phyloP scores from a whole-genome alignment of 2,329 filamentous ascomycete species.

The Aspergillus sp. region DNA sequence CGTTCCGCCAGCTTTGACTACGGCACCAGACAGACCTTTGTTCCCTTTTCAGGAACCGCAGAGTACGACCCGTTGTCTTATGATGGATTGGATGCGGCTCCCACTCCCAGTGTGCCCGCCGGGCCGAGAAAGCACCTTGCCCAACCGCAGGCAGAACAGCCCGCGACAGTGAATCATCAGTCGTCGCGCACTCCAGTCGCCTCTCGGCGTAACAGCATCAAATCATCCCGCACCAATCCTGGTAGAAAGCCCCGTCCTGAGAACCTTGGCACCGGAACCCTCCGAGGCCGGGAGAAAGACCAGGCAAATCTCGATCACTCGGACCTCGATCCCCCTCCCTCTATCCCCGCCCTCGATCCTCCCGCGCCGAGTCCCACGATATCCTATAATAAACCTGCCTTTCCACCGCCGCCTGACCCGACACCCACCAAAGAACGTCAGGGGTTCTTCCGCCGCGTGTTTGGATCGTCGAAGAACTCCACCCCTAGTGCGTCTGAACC shows the following conservation, averaged over 20 bases:
- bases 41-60: constrained; percentile 20
- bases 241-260: constrained; percentile 38
- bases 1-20: constrained; percentile 48
- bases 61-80: constrained; percentile 27
- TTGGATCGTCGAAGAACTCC: constrained; percentile 68
- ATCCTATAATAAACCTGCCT: constrained; percentile 49
- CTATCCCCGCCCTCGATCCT: constrained; percentile 47
- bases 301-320: constrained; percentile 24
- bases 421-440: constrained; percentile 65
- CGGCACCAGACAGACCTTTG: constrained; percentile 34
- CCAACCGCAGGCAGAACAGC: constrained; percentile 37
- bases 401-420: constrained; percentile 40
- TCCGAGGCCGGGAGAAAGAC: constrained; percentile 32
- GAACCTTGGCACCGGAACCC: constrained; percentile 37
- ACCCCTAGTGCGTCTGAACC: constrained; percentile 22
- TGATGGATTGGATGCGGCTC: constrained; percentile 72
- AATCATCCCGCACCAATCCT: constrained; percentile 40
- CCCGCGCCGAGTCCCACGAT: constrained; percentile 55
- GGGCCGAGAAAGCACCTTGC: constrained; percentile 65
- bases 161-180: constrained; percentile 19
- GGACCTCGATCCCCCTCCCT: constrained; percentile 36
- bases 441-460: constrained; percentile 92
- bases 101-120: constrained; percentile 78
- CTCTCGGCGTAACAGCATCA: constrained; percentile 43
- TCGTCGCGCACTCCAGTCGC: constrained; percentile 32